phyloP scores from a whole-genome alignment of 1,284 basidiomycete genomes.

The Anthracocystis walkeri region DNA sequence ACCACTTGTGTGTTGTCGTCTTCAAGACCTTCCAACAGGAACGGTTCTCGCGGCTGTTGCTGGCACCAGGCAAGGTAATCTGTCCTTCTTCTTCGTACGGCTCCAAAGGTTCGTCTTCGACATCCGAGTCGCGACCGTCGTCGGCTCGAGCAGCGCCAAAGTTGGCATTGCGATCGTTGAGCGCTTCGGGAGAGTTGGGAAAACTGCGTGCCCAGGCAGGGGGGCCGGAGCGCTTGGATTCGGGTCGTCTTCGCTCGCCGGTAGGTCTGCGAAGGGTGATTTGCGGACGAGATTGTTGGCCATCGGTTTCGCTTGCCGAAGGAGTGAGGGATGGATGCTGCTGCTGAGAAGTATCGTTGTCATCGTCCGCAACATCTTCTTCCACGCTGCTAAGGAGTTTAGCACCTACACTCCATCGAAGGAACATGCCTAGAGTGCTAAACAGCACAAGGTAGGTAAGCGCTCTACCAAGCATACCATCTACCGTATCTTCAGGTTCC shows the following conservation, averaged over 20 bases:
- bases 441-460: slow-evolving; percentile 92
- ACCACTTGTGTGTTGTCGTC: slow-evolving; percentile 10
- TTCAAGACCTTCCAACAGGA: slow-evolving; percentile 33
- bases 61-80: slow-evolving; percentile 44
- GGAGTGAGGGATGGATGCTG: slow-evolving; percentile 2
- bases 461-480: slow-evolving; percentile 90
- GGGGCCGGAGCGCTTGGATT: slow-evolving; percentile 31
- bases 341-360: not conserved
- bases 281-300: slow-evolving; percentile 13
- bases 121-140: slow-evolving; percentile 46
- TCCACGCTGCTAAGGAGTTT: slow-evolving; percentile 70
- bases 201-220: slow-evolving; percentile 56
- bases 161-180: slow-evolving; percentile 5
- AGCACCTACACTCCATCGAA: slow-evolving; percentile 71
- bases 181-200: slow-evolving; percentile 58
- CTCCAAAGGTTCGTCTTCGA: slow-evolving; percentile 53
- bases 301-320: slow-evolving; percentile 13
- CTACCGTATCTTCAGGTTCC: slow-evolving; percentile 77
- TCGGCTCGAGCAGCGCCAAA: slow-evolving; percentile 19
- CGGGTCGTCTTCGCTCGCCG: slow-evolving; percentile 32
- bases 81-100: slow-evolving; percentile 40
- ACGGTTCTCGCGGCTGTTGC: slow-evolving; percentile 41
- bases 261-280: slow-evolving; percentile 54
- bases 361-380: slow-evolving; percentile 52
- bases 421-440: slow-evolving; percentile 87